Percentiles rank a stretch among this genome's conserved stretches.
phyloP scores from a whole-genome alignment of 805 yeast genomes.

The Candida maris region DNA sequence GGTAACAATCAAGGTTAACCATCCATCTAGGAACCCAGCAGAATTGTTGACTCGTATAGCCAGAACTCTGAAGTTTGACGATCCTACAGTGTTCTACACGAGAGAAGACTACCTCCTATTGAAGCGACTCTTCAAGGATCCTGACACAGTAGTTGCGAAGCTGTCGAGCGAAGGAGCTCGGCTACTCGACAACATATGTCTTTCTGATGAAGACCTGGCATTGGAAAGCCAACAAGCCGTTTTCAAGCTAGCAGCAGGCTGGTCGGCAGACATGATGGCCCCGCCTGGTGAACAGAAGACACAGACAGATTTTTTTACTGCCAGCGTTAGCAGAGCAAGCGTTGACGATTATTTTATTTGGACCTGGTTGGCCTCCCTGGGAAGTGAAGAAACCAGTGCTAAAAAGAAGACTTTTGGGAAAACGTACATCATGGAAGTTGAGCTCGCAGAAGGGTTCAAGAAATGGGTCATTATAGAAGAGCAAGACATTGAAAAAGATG shows the following conservation, averaged over 20 bases:
- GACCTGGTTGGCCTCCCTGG: slow-evolving; percentile 83
- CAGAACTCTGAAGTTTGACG: slow-evolving; percentile 61
- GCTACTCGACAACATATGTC: slow-evolving; percentile 39
- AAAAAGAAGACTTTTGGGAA: slow-evolving; percentile 75
- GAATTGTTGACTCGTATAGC: slow-evolving; percentile 60
- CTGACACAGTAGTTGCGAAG: slow-evolving; percentile 53
- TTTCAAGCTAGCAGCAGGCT: slow-evolving; percentile 32
- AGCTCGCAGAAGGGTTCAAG: slow-evolving; percentile 66
- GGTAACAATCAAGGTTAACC: slow-evolving; percentile 36
- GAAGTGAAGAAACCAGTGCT: slow-evolving; percentile 63
- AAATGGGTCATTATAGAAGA: slow-evolving; percentile 80
- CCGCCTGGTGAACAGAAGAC: slow-evolving; percentile 17
- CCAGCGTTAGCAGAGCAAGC: slow-evolving; percentile 55
- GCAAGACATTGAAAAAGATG: slow-evolving; percentile 42
- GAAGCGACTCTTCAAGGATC: slow-evolving; percentile 64
- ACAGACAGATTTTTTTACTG: slow-evolving; percentile 35
- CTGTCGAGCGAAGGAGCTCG: slow-evolving; percentile 73
- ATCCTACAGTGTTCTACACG: slow-evolving; percentile 64
- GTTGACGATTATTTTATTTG: slow-evolving; percentile 87
- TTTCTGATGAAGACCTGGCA: slow-evolving; percentile 32
- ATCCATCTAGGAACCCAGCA: slow-evolving; percentile 43
- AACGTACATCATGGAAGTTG: slow-evolving; percentile 77
- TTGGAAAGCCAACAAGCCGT: slow-evolving; percentile 34
- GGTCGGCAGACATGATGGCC: slow-evolving; percentile 33
- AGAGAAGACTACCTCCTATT: slow-evolving; percentile 75